A percentile compares a stretch with the other conserved stretches of the same genome.
Evolutionary conservation across 176 grass and related monocot genomes (phyloP).

Genomic region (Eremochloa ophiuroides): DNA sequence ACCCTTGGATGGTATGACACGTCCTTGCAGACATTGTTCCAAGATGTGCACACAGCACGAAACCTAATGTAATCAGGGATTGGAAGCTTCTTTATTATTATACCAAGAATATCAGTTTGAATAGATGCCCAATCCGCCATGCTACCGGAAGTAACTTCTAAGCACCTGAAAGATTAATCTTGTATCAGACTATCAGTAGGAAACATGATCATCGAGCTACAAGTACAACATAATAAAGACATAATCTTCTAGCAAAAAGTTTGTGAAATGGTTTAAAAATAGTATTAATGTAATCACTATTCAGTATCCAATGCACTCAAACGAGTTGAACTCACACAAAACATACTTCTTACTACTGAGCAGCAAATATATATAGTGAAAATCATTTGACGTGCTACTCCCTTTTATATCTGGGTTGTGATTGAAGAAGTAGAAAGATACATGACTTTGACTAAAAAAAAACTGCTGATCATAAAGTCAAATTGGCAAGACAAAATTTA

Average conservation of each 20-base stretch:
- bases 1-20: conserved; percentile 32
- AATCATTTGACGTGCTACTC: background rate
- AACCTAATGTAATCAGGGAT: conserved; percentile 54
- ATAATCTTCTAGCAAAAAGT: background rate
- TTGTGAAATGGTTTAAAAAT: background rate
- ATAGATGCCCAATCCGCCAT: conserved; percentile 48
- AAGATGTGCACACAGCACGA: conserved; percentile 45
- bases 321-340: background rate
- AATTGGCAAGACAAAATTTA: background rate
- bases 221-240: background rate
- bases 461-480: background rate
- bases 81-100: conserved; percentile 45
- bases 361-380: background rate
- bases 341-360: conserved; percentile 11
- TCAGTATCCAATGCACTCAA: background rate
- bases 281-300: background rate
- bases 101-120: conserved; percentile 42
- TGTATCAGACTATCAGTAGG: background rate
- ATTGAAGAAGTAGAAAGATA: background rate
- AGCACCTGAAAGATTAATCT: background rate
- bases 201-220: background rate
- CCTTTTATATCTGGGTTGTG: background rate
- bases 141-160: conserved; percentile 1
- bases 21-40: conserved; percentile 42
- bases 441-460: background rate